Evolutionary conservation across 1,284 basidiomycete genomes (phyloP).

Genomic region (Ceratobasidium sp.): DNA sequence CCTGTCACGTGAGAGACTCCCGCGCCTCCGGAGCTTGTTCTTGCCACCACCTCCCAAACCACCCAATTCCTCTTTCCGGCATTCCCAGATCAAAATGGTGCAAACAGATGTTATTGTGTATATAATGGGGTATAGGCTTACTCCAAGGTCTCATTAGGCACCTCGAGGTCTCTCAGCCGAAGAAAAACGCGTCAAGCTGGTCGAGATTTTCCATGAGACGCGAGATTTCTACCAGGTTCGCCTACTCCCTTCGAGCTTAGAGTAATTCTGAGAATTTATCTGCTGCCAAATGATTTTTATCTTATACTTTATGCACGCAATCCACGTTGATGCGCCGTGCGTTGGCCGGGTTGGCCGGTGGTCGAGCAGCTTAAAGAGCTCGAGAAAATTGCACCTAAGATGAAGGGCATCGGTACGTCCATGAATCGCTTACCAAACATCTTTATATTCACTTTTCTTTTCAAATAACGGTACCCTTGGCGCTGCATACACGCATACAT

Average conservation of each 20-base stretch:
- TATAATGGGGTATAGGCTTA: too few relatives aligned
- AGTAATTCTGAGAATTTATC: neutral
- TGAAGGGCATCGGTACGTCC: conserved; percentile 85
- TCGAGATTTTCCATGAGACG: conserved; percentile 92
- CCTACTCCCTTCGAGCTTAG: neutral
- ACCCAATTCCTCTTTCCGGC: neutral
- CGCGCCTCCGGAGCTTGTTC: neutral
- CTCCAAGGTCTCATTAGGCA: too few relatives aligned
- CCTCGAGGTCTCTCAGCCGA: conserved; percentile 76
- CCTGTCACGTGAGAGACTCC: neutral
- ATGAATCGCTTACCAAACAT: neutral
- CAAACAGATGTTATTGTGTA: too few relatives aligned
- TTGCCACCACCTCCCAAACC: neutral
- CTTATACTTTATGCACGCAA: neutral
- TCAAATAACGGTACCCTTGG: neutral
- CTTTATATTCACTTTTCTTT: neutral
- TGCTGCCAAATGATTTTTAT: too few relatives aligned
- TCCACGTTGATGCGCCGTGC: neutral
- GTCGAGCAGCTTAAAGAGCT: conserved; percentile 83
- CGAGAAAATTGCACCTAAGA: conserved; percentile 85
- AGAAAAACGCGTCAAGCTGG: conserved; percentile 82
- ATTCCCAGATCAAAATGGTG: neutral
- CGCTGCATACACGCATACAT: conserved; percentile 5
- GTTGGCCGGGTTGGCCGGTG: too few relatives aligned
- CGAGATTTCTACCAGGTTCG: conserved; percentile 62